Base-by-base conservation (phyloP, 495 filamentous ascomycete species). In the Penicillium longicatenatum region DNA sequence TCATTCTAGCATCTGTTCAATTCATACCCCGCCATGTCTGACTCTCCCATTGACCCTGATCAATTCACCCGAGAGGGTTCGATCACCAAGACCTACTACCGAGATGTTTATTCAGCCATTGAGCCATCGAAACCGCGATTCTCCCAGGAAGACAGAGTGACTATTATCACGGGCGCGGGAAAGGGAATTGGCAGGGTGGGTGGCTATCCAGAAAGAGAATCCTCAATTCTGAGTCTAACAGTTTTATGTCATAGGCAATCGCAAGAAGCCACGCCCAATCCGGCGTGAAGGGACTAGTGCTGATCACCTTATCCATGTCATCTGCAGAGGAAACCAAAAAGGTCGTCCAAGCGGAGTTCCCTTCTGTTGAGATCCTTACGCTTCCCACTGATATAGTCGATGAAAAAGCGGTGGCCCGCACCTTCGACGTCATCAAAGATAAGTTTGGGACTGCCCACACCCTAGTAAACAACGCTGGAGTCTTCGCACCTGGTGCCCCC, bases 11-110 rank as follows among this genome's bases (percentile, higher is more conserved):
- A 46, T 46, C 21, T 0, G 9, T 46, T 46, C 10, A 22, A 46
- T 22, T 1, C 43, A 7, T n/a, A 5, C 37, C 14, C 4, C 37
- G 26, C 20, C 8, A 46, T 46, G 43, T 46, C 43, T 46, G 43
- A 46, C 43, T 24, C 19, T 46, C 19, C 43, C 9, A 46, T 46
- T 46, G 43, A 46, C 43, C 43, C 43, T 46, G 43, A 46, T 46
- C 43, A 46, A 46, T 46, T 46, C 12, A 24, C 43, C 43, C 43
- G 43, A 46, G 43, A 3, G 43, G 43, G 43, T 24, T 46, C 43
- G 10, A 46, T 46, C 43, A 46, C 43, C 20, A 46, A 46, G 26
- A 46, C 43, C 19, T 46, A 46, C 43, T 46, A 46, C 43, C 43
- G 43, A 46, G 43, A 46, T 24, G 43, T 46, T 10, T 46, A 46